Conservation (phyloP, 257 asterid genomes). For the Solanum microdontum region DNA sequence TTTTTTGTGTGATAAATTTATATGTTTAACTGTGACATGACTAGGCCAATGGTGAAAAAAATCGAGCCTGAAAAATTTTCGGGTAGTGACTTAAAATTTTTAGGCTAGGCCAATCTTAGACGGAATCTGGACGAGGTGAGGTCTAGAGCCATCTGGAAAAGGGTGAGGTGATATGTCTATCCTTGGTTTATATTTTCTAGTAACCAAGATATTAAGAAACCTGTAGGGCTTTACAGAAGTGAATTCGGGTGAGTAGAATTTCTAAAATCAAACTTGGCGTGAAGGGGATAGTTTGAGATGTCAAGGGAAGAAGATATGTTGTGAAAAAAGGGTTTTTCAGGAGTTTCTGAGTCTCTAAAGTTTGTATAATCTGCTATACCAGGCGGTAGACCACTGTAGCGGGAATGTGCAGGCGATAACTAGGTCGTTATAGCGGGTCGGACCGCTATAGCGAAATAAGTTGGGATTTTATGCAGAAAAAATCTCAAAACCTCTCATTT, state of each 20-base stretch:
- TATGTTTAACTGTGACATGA: neutral
- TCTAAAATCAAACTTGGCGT: neutral
- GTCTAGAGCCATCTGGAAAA: neutral
- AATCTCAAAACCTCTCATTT: neutral
- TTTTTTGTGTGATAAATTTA: neutral
- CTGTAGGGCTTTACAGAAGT: neutral
- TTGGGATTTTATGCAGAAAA: neutral
- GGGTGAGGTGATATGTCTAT: neutral
- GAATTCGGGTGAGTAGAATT: neutral
- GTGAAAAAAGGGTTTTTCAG: neutral
- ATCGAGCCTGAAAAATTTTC: fast-evolving
- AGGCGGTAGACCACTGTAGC: neutral
- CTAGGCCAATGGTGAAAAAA: neutral
- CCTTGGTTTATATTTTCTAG: neutral
- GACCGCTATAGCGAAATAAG: too few relatives aligned
- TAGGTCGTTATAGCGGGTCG: neutral
- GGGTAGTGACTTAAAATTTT: too few relatives aligned
- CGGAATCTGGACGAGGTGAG: neutral
- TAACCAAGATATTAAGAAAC: neutral
- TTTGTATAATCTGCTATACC: neutral
- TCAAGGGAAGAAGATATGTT: neutral
- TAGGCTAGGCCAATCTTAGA: neutral
- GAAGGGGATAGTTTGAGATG: neutral
- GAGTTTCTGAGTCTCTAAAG: fast-evolving
- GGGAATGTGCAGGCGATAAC: neutral